Evolutionary conservation across 768 basidiomycete species (phyloP).

Genomic region (Paxillus involutus): DNA sequence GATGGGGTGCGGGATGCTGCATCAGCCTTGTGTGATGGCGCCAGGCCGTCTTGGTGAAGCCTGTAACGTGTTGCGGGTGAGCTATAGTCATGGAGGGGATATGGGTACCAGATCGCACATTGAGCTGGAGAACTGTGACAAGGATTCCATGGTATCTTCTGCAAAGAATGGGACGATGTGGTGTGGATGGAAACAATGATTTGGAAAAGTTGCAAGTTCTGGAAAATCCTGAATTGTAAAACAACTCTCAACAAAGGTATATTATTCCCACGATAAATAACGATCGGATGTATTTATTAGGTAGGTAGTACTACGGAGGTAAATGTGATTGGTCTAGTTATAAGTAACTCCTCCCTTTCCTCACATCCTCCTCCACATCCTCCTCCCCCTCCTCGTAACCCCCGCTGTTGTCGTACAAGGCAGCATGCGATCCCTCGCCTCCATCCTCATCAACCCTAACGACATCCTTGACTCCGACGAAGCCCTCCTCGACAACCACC

Average conservation of each 20-base stretch:
- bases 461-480: constrained; percentile 18
- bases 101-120: constrained; percentile 19
- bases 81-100: constrained; percentile 6
- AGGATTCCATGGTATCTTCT: constrained; percentile 26
- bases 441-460: constrained; percentile 13
- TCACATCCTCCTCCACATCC: constrained; percentile 1
- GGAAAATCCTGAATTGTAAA: not conserved
- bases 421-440: constrained; percentile 6
- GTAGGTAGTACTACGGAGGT: constrained; percentile 26
- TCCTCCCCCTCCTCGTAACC: not conserved
- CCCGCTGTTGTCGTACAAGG: constrained; percentile 13
- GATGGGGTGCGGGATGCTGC: constrained; percentile 28
- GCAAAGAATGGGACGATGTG: not conserved
- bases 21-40: constrained; percentile 13
- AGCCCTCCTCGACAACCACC: constrained; percentile 11
- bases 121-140: constrained; percentile 16
- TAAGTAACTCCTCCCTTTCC: constrained; percentile 14
- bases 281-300: constrained; percentile 22
- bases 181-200: not conserved
- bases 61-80: constrained; percentile 23
- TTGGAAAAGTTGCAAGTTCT: not conserved
- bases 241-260: constrained; percentile 6
- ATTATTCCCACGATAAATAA: constrained; percentile 24
- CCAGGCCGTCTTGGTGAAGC: constrained; percentile 16
- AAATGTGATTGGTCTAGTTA: constrained; percentile 4